phyloP scores from a whole-genome alignment of 352 stramenopile genomes.

The Phytopythium litorale region DNA sequence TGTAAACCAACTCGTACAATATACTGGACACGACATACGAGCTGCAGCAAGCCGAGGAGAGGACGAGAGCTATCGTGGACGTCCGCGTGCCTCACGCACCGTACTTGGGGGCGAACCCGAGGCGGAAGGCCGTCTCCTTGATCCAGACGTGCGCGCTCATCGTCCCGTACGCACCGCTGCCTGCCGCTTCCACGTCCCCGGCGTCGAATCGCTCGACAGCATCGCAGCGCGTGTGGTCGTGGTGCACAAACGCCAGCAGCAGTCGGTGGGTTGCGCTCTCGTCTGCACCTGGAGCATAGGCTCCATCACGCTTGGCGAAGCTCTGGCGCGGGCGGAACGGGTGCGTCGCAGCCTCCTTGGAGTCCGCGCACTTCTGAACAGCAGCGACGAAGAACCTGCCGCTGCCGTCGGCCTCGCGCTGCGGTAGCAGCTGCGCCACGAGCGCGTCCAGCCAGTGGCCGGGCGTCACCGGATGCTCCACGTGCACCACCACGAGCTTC shows the following conservation, averaged over 20 bases:
- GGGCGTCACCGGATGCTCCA: conserved; percentile 12
- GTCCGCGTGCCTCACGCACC: conserved; percentile 30
- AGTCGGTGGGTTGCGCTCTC: conserved; percentile 23
- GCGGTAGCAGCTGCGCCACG: conserved; percentile 25
- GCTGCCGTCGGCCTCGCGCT: conserved; percentile 23
- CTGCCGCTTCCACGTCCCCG: conserved; percentile 34
- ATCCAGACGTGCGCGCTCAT: conserved; percentile 74
- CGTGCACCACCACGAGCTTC: conserved; percentile 52
- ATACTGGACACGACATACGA: not conserved
- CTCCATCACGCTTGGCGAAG: conserved; percentile 51
- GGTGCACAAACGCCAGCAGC: conserved; percentile 49
- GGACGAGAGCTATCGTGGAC: not conserved
- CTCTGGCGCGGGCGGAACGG: conserved; percentile 63
- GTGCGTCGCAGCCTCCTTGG: conserved; percentile 18
- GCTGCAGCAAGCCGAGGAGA: not conserved
- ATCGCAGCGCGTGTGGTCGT: conserved; percentile 67
- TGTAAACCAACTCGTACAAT: conserved; percentile 2
- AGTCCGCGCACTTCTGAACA: conserved; percentile 20
- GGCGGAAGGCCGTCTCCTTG: conserved; percentile 76
- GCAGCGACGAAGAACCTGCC: conserved; percentile 45
- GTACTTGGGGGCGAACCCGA: conserved; percentile 76
- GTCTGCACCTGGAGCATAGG: conserved; percentile 22
- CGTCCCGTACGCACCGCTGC: conserved; percentile 47
- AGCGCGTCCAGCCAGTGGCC: conserved; percentile 47
- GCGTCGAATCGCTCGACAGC: conserved; percentile 41